Evolutionary conservation across 2,329 filamentous ascomycete species (phyloP).

Genomic region (Cladobotryum protrusum): DNA sequence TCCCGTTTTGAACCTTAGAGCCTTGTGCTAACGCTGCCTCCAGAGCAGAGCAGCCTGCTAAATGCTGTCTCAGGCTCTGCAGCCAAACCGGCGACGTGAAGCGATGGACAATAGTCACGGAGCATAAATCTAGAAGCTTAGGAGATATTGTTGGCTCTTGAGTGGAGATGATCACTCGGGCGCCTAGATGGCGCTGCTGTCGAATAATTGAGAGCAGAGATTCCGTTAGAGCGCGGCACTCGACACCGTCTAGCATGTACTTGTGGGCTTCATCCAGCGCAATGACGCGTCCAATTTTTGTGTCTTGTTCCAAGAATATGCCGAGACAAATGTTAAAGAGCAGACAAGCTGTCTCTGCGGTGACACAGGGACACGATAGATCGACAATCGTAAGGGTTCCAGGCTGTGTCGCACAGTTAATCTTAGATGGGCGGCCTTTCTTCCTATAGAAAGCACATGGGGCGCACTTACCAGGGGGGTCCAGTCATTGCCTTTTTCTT

Average conservation of each 20-base stretch:
- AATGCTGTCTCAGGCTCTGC: slow-evolving; percentile 33
- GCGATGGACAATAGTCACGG: slow-evolving; percentile 64
- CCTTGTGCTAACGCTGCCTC: background rate
- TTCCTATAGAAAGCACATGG: background rate
- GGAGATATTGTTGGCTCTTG: slow-evolving; percentile 71
- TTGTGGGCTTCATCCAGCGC: slow-evolving; percentile 77
- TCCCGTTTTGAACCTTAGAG: background rate
- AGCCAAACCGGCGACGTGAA: slow-evolving; percentile 65
- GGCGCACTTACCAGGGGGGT: slow-evolving; percentile 13
- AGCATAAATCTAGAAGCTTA: slow-evolving; percentile 63
- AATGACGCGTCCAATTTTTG: slow-evolving; percentile 49
- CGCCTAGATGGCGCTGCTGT: slow-evolving; percentile 62
- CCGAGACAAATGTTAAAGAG: slow-evolving; percentile 67
- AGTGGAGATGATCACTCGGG: slow-evolving; percentile 64
- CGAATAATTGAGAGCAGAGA: slow-evolving; percentile 57
- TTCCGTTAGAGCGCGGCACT: slow-evolving; percentile 54
- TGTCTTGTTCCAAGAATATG: slow-evolving; percentile 53
- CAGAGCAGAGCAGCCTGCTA: slow-evolving; percentile 31
- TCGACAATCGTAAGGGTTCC: slow-evolving; percentile 48
- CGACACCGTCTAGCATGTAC: slow-evolving; percentile 54
- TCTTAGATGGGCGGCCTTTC: background rate
- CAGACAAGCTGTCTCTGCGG: slow-evolving; percentile 58
- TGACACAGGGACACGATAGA: slow-evolving; percentile 65
- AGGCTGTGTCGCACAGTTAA: slow-evolving; percentile 10
- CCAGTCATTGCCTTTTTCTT: slow-evolving; percentile 13